A percentile compares a stretch with the other conserved stretches of the same genome.
Evolutionary conservation across 2,329 filamentous ascomycete genomes (phyloP).

Genomic region (Calonectria pauciramosa): DNA sequence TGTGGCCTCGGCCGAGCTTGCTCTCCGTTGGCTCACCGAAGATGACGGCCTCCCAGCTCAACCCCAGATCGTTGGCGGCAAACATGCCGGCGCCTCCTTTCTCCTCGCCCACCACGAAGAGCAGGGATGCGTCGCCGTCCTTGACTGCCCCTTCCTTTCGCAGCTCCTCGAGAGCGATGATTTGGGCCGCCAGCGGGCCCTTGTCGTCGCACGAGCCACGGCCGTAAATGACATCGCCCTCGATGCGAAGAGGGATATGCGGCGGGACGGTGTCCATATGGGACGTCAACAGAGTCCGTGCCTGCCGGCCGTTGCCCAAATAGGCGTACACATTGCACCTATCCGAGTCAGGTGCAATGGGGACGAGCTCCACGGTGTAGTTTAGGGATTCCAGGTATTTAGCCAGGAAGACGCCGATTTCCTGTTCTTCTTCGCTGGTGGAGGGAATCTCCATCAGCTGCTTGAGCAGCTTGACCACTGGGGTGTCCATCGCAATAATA

Average conservation of each 20-base stretch:
- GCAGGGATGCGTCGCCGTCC: conserved; percentile 58
- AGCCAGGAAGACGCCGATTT: conserved; percentile 75
- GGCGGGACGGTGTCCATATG: conserved; percentile 84
- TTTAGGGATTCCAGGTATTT: conserved; percentile 67
- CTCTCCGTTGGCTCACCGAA: conserved; percentile 83
- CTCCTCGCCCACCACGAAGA: conserved; percentile 77
- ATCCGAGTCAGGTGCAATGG: conserved; percentile 33
- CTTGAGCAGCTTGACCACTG: conserved; percentile 33
- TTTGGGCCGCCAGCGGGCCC: conserved; percentile 76
- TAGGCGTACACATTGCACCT: conserved; percentile 81
- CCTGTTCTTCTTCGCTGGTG: conserved; percentile 61
- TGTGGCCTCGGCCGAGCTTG: conserved; percentile 79
- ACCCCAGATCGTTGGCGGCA: conserved; percentile 59
- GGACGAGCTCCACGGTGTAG: conserved; percentile 52
- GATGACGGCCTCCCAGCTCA: conserved; percentile 72
- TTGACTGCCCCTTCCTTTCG: conserved; percentile 16
- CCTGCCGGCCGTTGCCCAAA: conserved; percentile 60
- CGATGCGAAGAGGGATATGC: conserved; percentile 73
- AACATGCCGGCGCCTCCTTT: conserved; percentile 76
- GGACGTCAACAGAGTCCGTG: conserved; percentile 73
- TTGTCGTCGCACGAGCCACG: conserved; percentile 79
- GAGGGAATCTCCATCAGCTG: conserved; percentile 36
- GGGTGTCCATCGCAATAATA: background rate
- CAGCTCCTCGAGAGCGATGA: conserved; percentile 66
- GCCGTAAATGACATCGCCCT: conserved; percentile 62